phyloP scores from a whole-genome alignment of 768 basidiomycete species.

The Punctularia strigosozonata region DNA sequence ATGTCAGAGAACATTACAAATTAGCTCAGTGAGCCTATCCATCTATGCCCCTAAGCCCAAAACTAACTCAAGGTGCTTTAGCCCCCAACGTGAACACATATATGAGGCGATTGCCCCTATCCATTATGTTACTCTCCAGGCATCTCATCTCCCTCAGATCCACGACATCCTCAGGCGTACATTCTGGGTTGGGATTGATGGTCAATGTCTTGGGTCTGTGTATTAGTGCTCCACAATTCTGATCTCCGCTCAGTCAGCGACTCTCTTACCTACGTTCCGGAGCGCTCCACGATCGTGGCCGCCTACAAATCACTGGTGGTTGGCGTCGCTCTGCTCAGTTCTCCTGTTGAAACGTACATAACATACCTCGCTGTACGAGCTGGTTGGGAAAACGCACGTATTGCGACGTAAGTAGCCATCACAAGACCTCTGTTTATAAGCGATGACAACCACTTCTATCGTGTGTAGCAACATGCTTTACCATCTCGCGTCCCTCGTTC shows the following conservation, averaged over 20 bases:
- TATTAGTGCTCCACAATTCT: conserved; percentile 2
- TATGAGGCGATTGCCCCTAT: conserved; percentile 39
- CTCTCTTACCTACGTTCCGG: conserved; percentile 55
- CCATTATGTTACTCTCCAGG: conserved; percentile 47
- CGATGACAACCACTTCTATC: neutral
- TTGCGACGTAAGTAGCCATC: conserved; percentile 47
- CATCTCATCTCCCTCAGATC: conserved; percentile 52
- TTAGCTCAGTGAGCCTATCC: conserved; percentile 43
- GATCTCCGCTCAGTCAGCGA: conserved; percentile 44
- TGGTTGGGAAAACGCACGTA: conserved; percentile 73
- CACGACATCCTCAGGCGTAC: conserved; percentile 55
- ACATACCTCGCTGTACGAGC: conserved; percentile 70
- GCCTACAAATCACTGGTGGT: conserved; percentile 60
- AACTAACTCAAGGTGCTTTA: conserved; percentile 16
- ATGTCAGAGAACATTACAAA: conserved; percentile 53
- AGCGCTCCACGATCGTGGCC: conserved; percentile 67
- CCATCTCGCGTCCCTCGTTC: conserved; percentile 61
- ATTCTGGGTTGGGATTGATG: conserved; percentile 73
- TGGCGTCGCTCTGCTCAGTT: conserved; percentile 66
- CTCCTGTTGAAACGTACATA: conserved; percentile 73
- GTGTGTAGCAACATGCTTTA: conserved; percentile 61
- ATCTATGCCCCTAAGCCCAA: neutral
- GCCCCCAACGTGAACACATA: conserved; percentile 41
- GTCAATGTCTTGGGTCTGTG: conserved; percentile 22
- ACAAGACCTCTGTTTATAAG: neutral